These are phyloP conservation scores for Parietaria judaica DNA, from an alignment of 306 rosid species.

Conservation along the genomic window DNA sequence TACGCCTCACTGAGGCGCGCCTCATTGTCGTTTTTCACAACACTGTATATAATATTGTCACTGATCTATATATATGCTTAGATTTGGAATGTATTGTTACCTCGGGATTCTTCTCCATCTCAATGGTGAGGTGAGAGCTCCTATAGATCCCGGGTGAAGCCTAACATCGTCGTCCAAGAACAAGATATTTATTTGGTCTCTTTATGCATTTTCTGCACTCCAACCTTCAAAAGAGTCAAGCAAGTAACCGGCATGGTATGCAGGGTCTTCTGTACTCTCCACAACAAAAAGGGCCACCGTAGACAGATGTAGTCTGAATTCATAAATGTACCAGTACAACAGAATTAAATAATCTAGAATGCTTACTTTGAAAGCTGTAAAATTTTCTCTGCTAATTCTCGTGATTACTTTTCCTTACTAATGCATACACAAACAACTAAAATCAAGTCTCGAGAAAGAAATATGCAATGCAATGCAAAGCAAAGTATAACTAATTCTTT, in stretches of 20 bases:
- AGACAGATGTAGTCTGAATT: slow-evolving; percentile 84
- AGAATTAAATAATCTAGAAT: neutral
- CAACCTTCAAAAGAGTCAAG: slow-evolving; percentile 48
- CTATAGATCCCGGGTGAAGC: slow-evolving; percentile 95
- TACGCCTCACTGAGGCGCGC: no score
- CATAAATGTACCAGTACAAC: slow-evolving; percentile 19
- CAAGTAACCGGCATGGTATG: slow-evolving; percentile 44
- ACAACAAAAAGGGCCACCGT: slow-evolving; percentile 90
- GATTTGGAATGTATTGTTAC: slow-evolving; percentile 29
- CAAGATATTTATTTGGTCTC: slow-evolving; percentile 72
- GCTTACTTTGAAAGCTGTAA: no score
- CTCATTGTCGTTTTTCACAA: no score
- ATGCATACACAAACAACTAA: no score
- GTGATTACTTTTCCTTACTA: neutral
- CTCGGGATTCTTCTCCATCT: slow-evolving; percentile 91
- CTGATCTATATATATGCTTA: neutral
- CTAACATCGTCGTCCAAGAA: slow-evolving; percentile 95
- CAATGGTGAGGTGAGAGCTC: slow-evolving; percentile 65
- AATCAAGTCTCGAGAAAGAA: no score
- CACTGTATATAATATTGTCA: no score
- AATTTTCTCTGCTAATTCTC: no score
- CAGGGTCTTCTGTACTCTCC: slow-evolving; percentile 89
- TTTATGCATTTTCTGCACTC: slow-evolving; percentile 85
- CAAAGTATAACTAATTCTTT: no score
- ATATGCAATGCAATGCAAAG: no score